These are phyloP conservation scores for Colletotrichum shisoi DNA, from an alignment of 2,329 filamentous ascomycete genomes.

Conservation along the genomic window DNA sequence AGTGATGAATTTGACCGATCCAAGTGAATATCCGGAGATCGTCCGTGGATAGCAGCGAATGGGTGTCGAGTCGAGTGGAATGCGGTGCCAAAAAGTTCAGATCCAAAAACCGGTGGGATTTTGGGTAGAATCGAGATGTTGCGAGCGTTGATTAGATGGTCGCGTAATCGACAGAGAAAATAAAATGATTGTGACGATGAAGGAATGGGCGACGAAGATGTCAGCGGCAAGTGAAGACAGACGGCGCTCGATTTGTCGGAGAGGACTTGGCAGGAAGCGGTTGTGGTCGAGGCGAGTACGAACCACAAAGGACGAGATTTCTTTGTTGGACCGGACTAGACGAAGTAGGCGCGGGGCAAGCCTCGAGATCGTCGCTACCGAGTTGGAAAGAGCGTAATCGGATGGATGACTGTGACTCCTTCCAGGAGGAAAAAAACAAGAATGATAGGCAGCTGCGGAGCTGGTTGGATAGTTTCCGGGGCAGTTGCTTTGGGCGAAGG, in stretches of 20 bases:
- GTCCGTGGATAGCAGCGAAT: slow-evolving; percentile 15
- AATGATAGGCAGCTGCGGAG: slow-evolving; percentile 10
- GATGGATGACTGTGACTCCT: slow-evolving; percentile 3
- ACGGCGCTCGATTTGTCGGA: slow-evolving; percentile 17
- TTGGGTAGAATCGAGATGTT: slow-evolving; percentile 31
- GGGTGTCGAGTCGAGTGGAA: slow-evolving; percentile 45
- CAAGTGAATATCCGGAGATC: slow-evolving; percentile 28
- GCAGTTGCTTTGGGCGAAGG: slow-evolving; percentile 8
- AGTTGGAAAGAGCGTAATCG: slow-evolving; percentile 11
- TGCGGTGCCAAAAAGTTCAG: slow-evolving; percentile 44
- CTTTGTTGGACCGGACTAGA: slow-evolving; percentile 20
- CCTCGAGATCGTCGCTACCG: slow-evolving; percentile 6
- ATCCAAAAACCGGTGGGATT: slow-evolving; percentile 44
- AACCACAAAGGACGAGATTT: slow-evolving; percentile 29
- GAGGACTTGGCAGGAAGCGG: slow-evolving; percentile 16
- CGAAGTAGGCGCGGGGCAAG: slow-evolving; percentile 18
- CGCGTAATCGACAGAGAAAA: slow-evolving; percentile 36
- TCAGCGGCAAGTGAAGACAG: slow-evolving; percentile 30
- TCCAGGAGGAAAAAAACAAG: neutral
- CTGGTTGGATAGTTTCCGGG: neutral
- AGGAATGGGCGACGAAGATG: slow-evolving; percentile 31
- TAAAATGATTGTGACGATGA: slow-evolving; percentile 34
- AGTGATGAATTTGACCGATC: slow-evolving; percentile 28
- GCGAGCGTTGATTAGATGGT: slow-evolving; percentile 32
- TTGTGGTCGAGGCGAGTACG: slow-evolving; percentile 19